Base-by-base conservation (phyloP, 2,329 filamentous ascomycete genomes). In the Ophiostoma pallidulum region DNA sequence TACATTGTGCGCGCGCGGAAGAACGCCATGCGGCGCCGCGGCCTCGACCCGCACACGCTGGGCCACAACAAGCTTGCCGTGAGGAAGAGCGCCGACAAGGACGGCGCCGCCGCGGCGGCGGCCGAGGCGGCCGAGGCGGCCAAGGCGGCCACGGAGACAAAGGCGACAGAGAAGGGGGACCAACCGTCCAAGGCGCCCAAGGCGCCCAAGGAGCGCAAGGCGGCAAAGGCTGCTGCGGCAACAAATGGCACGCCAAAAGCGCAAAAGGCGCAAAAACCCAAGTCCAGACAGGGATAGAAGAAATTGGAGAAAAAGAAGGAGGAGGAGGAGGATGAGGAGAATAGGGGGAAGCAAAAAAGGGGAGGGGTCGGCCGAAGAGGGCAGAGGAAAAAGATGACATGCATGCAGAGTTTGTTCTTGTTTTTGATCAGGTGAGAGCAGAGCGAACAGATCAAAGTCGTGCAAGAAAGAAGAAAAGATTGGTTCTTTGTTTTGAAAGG, bases 1-100 rank as follows among this genome's bases (percentile, higher is more conserved):
- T 82, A 83, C 60, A 87, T 90, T 37, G 75, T 83, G 59, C 78
- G 79, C 57, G 84, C 80, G n/a, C 80, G 82, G 70, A 76, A 78
- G 55, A 87, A 84, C 58, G 77, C 80, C 51, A 76, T 89, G 72
- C 78, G 84, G 57, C 78, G 79, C 58, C 82, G 84, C 61, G 86
- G 86, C 51, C 65, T 90, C 45, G 80, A 90, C 63, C 85, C 85
- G 1, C 80, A 76, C 60, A 79, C 75, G 29, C 66, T 75, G 22
- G 65, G 68, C 39, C 61, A 62, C 57, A 63, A 61, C 22, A 50
- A 43, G 9, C n/a, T n/a, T n/a, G n/a, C n/a, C n/a, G 43, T 45
- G 32, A 52, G 50, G 48, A 51, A 55, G 41, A 62, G 60, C 20
- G 48, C n/a, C 12, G 29, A n/a, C 35, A 50, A 43, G 42, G 51